Base-by-base conservation (phyloP, 23 red algal genomes). In the Gracilaria gracilis region DNA sequence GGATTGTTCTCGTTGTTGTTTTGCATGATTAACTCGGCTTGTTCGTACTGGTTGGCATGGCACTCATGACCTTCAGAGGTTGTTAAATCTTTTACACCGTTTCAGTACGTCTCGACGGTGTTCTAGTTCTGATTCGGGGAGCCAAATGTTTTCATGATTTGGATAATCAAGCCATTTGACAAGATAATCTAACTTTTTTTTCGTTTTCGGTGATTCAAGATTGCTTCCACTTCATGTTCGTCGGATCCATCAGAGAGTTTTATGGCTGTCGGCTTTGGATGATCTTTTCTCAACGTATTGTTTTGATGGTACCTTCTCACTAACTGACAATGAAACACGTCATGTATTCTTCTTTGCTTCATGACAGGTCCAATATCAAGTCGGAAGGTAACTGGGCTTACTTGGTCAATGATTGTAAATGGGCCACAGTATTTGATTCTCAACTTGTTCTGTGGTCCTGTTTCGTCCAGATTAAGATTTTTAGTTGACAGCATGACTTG, bases 221-320 rank as follows among this genome's bases (percentile, higher is more conserved):
- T 83, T 5, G 80, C n/a, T 83, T 83, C 57, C 0, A 83, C 80
- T 62, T 83, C 80, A 65, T 44, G 67, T 64, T 66, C 29, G 66
- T 57, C 31, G 6, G 36, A 1, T 40, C 57, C 80, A 19, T 83
- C 54, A 29, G 0, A 29, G 9, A 67, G 37, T 44, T 35, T 27
- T 57, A 83, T 62, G 14, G 80, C 19, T 19, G 57, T 25, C 11
- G 80, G 55, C 0, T 74, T 38, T 9, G 62, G 36, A 9, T 42
- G 0, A 9, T 15, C 31, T 64, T 27, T 64, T 4, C 28, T 64
- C 9, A 80, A 35, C 4, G 13, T 57, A 80, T 4, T 34, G 34
- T 80, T 16, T 29, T n/a, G 11, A 0, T 33, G 29, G 28, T 80
- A 55, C 27, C 49, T 51, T 50, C 28, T 80, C 15, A 80, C 21